Evolutionary conservation across 768 basidiomycete genomes (phyloP).

Genomic region (Tulasnella sp.): DNA sequence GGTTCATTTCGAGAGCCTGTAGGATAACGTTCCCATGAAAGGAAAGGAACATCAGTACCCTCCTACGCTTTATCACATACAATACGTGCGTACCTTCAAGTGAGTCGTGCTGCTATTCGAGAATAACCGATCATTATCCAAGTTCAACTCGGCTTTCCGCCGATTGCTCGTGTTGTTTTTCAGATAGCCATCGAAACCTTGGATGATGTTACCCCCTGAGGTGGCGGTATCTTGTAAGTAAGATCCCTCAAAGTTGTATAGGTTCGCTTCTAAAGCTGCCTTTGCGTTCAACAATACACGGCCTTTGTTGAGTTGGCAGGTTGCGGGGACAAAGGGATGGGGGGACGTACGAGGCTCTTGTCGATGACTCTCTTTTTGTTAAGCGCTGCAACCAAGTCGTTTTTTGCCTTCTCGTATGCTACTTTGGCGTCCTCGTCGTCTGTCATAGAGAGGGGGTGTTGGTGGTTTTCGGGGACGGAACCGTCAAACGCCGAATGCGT

Average conservation of each 20-base stretch:
- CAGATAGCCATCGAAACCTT: conserved; percentile 76
- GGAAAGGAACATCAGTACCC: background rate
- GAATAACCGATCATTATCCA: conserved; percentile 67
- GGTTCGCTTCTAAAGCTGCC: conserved; percentile 67
- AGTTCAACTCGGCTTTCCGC: conserved; percentile 61
- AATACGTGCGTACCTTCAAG: conserved; percentile 55
- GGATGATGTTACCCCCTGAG: conserved; percentile 76
- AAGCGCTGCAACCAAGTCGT: conserved; percentile 60
- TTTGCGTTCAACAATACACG: conserved; percentile 24
- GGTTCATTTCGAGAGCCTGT: background rate
- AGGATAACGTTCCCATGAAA: background rate
- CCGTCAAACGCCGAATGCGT: too few species aligned
- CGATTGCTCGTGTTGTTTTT: conserved; percentile 53
- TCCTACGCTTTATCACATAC: too few species aligned
- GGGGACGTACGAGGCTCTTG: conserved; percentile 53
- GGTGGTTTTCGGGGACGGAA: background rate
- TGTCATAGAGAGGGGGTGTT: background rate
- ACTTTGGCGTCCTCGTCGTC: conserved; percentile 5
- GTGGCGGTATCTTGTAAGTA: conserved; percentile 73
- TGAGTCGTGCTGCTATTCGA: conserved; percentile 68
- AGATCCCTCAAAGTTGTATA: conserved; percentile 61
- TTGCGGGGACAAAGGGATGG: too few species aligned
- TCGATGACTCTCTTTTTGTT: conserved; percentile 63
- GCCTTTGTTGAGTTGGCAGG: too few species aligned
- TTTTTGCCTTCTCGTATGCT: conserved; percentile 54